Conservation (phyloP, 1,284 basidiomycete genomes). For the Vanrija sp. region DNA sequence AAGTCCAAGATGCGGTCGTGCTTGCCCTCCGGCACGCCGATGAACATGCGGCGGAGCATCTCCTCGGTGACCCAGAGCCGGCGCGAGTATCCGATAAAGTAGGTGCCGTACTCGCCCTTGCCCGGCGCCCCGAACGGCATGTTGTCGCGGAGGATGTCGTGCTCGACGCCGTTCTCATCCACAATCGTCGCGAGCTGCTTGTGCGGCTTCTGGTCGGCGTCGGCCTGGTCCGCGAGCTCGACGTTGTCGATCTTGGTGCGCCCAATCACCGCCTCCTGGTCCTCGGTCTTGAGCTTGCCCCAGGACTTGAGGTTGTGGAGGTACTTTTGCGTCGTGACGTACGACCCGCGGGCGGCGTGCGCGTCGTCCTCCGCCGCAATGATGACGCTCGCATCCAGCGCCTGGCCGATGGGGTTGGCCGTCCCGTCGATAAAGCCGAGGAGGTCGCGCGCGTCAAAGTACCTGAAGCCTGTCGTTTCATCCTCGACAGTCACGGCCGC, state of each 20-base stretch:
- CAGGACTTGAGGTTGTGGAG: constrained; percentile 15
- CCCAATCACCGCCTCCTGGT: constrained; percentile 13
- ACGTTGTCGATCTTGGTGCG: constrained; percentile 19
- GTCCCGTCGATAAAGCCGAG: constrained; percentile 21
- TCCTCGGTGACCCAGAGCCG: constrained; percentile 17
- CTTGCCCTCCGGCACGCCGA: constrained; percentile 14
- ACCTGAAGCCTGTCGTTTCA: constrained; percentile 12
- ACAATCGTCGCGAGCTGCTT: constrained; percentile 14
- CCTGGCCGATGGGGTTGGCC: constrained; percentile 16
- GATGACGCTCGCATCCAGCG: background rate
- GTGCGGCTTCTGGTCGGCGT: constrained; percentile 14
- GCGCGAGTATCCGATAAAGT: constrained; percentile 16
- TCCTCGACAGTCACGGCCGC: constrained; percentile 7
- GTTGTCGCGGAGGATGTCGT: constrained; percentile 22
- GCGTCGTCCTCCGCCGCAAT: background rate
- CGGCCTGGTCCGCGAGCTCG: constrained; percentile 10
- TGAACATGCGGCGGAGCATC: constrained; percentile 19
- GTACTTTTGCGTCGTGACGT: constrained; percentile 17
- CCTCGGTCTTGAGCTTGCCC: constrained; percentile 8
- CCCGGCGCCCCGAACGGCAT: constrained; percentile 18
- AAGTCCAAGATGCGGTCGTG: constrained; percentile 18
- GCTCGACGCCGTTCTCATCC: constrained; percentile 7
- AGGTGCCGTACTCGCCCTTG: constrained; percentile 15
- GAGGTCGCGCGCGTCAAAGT: constrained; percentile 20
- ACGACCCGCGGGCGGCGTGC: constrained; percentile 6